Base-by-base conservation (phyloP, 225 moss, liverwort and hornwort species). In the Sphagnum tenellum region DNA sequence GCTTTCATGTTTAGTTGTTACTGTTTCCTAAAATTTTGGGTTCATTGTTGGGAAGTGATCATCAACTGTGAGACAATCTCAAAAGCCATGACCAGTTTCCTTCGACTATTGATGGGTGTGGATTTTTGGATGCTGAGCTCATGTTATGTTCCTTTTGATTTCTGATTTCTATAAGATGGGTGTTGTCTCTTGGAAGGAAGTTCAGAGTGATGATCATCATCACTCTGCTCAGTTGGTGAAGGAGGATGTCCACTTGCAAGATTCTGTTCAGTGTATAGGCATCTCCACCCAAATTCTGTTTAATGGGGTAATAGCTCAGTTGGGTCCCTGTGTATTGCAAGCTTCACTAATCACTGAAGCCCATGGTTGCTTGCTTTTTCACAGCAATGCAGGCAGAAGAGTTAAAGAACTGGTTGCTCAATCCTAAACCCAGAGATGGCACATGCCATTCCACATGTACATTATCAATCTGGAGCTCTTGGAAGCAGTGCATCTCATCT, bases 381-480 rank as follows among this genome's bases (percentile, higher is more conserved):
- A 6, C 89, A 96, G 79, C 70, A 92, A 90, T 60, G 92, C 92
- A 0, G 95, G 95, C 2, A 89, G 95, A 9, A 78, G 95, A 8
- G 92, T 96, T 62, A 96, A 96, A 72, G 95, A 96, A 78, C 52
- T 96, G 59, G 56, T 96, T 65, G 95, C 95, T 12, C 95, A 96
- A 96, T 85, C 70, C 90, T 66, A 89, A 96, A 79, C 79, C 92
- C 59, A 29, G 29, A 80, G 92, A 12, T 83, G 92, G 66, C 95
- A 96, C 69, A 96, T 96, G 95, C 95, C 92, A 4, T 96, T 96
- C 75, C 95, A 96, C 71, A 92, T 96, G 95, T 89, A 92, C 29
- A 29, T 29, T 60, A 92, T 96, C 69, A 96, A 96, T 62, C 74
- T 96, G 78, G 95, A 96, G 85, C 80, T 96, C 47, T 72, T 96